Evolutionary conservation across 495 filamentous ascomycete species (phyloP).

Genomic region (Thermochaetoides thermophila): DNA sequence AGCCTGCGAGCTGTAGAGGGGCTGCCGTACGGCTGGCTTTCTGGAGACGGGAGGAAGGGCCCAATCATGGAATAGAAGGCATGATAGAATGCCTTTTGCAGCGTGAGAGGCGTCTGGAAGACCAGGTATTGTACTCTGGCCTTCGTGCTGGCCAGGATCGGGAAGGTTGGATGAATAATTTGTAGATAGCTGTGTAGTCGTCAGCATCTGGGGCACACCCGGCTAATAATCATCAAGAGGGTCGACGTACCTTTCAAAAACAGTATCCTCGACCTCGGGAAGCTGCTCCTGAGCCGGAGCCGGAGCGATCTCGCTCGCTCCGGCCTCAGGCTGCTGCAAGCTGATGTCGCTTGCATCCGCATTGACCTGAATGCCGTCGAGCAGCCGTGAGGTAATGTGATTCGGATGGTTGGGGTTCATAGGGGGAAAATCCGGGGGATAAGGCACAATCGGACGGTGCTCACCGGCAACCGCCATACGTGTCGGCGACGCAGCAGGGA

Average conservation of each 20-base stretch:
- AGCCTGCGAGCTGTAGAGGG: slow-evolving; percentile 9
- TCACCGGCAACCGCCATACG: slow-evolving; percentile 24
- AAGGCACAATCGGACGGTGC: slow-evolving; percentile 27
- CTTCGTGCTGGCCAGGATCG: slow-evolving; percentile 55
- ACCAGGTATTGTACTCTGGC: slow-evolving; percentile 45
- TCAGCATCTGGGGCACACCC: too few relatives aligned
- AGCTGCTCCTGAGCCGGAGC: too few relatives aligned
- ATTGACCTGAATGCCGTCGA: background rate
- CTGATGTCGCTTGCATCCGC: slow-evolving; percentile 9
- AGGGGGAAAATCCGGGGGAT: background rate
- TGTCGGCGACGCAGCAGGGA: slow-evolving; percentile 18
- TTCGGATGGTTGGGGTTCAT: background rate
- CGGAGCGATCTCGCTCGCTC: too few relatives aligned
- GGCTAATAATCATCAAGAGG: too few relatives aligned
- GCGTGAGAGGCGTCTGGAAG: slow-evolving; percentile 39
- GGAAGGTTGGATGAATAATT: slow-evolving; percentile 58
- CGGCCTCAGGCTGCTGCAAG: too few relatives aligned
- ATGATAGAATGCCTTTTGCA: slow-evolving; percentile 58
- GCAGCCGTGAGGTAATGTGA: background rate
- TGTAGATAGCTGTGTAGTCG: slow-evolving; percentile 45
- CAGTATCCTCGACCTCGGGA: too few relatives aligned
- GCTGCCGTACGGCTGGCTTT: slow-evolving; percentile 15
- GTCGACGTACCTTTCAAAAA: slow-evolving; percentile 34
- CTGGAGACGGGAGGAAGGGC: slow-evolving; percentile 37
- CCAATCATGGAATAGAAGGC: slow-evolving; percentile 49